A percentile compares a stretch with the other conserved stretches of the same genome.
Conservation (phyloP, 176 grass and related monocot genomes). For the Tillandsia leiboldiana region DNA sequence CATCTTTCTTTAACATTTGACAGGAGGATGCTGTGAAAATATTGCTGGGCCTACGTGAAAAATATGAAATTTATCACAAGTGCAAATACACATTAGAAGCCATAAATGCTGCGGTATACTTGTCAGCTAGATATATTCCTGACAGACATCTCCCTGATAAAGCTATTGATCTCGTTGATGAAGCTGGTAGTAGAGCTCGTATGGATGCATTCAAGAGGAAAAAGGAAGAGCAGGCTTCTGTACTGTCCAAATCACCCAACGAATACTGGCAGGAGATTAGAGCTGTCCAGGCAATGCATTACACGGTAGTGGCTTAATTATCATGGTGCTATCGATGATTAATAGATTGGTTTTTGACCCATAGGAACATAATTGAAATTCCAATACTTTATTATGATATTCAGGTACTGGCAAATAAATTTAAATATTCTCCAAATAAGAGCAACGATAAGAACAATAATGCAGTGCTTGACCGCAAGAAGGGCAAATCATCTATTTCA, state of each 20-base stretch:
- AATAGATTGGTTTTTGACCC: slow-evolving; percentile 14
- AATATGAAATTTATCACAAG: slow-evolving; percentile 80
- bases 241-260: slow-evolving; percentile 76
- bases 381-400: slow-evolving; percentile 13
- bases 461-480: slow-evolving; percentile 21
- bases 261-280: slow-evolving; percentile 96
- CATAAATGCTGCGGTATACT: slow-evolving; percentile 83
- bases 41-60: slow-evolving; percentile 60
- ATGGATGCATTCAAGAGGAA: slow-evolving; percentile 92
- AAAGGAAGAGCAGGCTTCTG: slow-evolving; percentile 62
- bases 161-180: slow-evolving; percentile 95
- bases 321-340: slow-evolving; percentile 8
- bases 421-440: slow-evolving; percentile 72
- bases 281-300: slow-evolving; percentile 87
- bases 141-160: slow-evolving; percentile 94
- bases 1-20: not conserved
- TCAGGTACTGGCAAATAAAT: slow-evolving; percentile 66
- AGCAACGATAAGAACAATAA: slow-evolving; percentile 30
- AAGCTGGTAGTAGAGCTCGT: slow-evolving; percentile 84
- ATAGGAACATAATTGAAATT: slow-evolving; percentile 19
- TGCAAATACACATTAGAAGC: slow-evolving; percentile 73
- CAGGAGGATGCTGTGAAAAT: slow-evolving; percentile 86
- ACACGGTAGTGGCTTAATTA: slow-evolving; percentile 39
- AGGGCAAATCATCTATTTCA: slow-evolving; percentile 13
- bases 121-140: slow-evolving; percentile 86